Percentiles rank a stretch among this genome's conserved stretches.
phyloP scores from a whole-genome alignment of 495 filamentous ascomycete species.

The Aspergillus steynii region DNA sequence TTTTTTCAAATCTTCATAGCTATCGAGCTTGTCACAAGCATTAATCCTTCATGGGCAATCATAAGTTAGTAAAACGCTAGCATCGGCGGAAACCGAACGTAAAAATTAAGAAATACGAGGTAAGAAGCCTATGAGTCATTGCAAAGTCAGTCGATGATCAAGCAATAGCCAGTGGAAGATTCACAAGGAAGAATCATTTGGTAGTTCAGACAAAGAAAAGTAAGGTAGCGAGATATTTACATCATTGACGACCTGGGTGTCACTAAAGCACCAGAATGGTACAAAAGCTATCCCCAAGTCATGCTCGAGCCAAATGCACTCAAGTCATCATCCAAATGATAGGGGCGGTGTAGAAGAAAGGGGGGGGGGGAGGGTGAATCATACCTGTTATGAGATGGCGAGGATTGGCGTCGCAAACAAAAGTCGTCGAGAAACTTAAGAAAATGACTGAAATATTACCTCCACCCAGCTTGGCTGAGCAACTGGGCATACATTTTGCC shows the following conservation, averaged over 20 bases:
- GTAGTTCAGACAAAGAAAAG: slow-evolving; percentile 75
- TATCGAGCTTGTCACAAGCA: slow-evolving; percentile 88
- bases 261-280: slow-evolving; percentile 55
- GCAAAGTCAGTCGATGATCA: slow-evolving; percentile 16
- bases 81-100: slow-evolving; percentile 3
- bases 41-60: slow-evolving; percentile 65
- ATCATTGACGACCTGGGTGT: slow-evolving; percentile 72
- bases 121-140: slow-evolving; percentile 12
- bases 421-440: slow-evolving; percentile 15
- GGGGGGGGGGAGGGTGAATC: slow-evolving; percentile 21
- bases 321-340: slow-evolving; percentile 84
- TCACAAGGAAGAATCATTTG: slow-evolving; percentile 7
- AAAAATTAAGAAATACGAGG: slow-evolving; percentile 10
- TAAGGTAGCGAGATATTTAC: slow-evolving; percentile 98
- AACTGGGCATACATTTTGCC: slow-evolving; percentile 96
- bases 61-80: slow-evolving; percentile 33
- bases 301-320: slow-evolving; percentile 99
- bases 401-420: not conserved
- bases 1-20: slow-evolving; percentile 69
- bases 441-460: slow-evolving; percentile 55
- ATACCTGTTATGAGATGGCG: slow-evolving; percentile 32
- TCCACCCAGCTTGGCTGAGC: slow-evolving; percentile 90
- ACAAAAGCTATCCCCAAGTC: slow-evolving; percentile 41
- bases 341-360: slow-evolving; percentile 19
- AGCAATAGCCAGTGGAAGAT: slow-evolving; percentile 4